phyloP scores from a whole-genome alignment of 768 basidiomycete genomes.

The Trametes cubensis region DNA sequence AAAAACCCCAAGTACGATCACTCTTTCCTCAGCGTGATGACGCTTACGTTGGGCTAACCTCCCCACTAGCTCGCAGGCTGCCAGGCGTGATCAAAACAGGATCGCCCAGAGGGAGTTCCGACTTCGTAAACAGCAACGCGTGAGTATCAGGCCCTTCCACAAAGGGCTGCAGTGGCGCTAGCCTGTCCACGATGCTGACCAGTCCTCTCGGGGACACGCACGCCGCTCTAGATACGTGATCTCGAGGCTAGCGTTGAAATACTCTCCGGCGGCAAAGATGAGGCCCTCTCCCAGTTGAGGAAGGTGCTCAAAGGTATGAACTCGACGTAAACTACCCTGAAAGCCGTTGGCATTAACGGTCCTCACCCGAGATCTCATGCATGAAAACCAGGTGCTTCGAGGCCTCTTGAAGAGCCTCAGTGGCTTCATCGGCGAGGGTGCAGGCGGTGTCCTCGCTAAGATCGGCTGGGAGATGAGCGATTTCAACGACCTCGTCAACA shows the following conservation, averaged over 20 bases:
- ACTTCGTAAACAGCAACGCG: conserved; percentile 86
- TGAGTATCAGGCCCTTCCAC: conserved; percentile 34
- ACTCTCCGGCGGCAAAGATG: conserved; percentile 89
- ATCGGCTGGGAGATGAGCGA: conserved; percentile 78
- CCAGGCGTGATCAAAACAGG: conserved; percentile 85
- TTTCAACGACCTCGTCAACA: conserved; percentile 81
- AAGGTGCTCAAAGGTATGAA: conserved; percentile 73
- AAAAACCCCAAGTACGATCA: conserved; percentile 80
- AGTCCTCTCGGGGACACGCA: neutral
- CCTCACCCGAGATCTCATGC: conserved; percentile 69
- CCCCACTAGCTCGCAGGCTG: conserved; percentile 74
- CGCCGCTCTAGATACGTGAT: conserved; percentile 75
- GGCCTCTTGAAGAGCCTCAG: conserved; percentile 75
- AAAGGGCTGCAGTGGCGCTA: neutral
- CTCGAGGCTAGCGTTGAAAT: conserved; percentile 95
- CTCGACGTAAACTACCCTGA: conserved; percentile 1
- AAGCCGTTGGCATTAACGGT: conserved; percentile 11
- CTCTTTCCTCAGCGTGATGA: conserved; percentile 30
- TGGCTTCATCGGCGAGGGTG: conserved; percentile 85
- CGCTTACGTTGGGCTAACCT: conserved; percentile 34
- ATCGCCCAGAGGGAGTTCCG: conserved; percentile 95
- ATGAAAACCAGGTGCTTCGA: conserved; percentile 85
- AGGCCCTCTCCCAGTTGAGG: conserved; percentile 80
- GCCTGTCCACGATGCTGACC: neutral
- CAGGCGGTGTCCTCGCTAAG: conserved; percentile 74